Conservation (phyloP, 2,329 filamentous ascomycete species). For the Pseudofabraea citricarpa region DNA sequence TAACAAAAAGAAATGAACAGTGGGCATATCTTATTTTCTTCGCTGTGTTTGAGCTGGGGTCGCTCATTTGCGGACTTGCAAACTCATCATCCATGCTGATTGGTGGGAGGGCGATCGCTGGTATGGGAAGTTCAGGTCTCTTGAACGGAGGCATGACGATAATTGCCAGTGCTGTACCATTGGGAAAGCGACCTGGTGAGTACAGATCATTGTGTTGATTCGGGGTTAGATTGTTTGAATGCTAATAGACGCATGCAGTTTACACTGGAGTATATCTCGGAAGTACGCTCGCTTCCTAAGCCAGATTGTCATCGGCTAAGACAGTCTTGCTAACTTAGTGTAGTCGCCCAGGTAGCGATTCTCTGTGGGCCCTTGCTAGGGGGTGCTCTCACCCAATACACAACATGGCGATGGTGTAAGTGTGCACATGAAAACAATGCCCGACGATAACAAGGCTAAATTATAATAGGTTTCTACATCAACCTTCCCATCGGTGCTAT, state of each 20-base stretch:
- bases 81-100: conserved; percentile 47
- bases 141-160: conserved; percentile 47
- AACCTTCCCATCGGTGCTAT: conserved; percentile 1
- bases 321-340: not conserved
- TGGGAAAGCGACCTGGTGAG: conserved; percentile 2
- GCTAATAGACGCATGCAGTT: too few relatives aligned
- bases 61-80: conserved; percentile 45
- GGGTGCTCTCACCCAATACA: conserved; percentile 25
- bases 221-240: not conserved
- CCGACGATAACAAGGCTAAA: not conserved
- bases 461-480: not conserved
- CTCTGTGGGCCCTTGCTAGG: conserved; percentile 22
- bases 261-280: too few relatives aligned
- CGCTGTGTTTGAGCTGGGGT: conserved; percentile 50
- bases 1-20: not conserved
- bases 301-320: not conserved
- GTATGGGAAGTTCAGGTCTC: conserved; percentile 45
- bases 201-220: not conserved
- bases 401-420: conserved; percentile 29
- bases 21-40: conserved; percentile 26
- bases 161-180: conserved; percentile 30
- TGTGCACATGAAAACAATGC: not conserved
- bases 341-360: not conserved
- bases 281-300: too few relatives aligned
- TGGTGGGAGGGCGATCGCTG: conserved; percentile 47